Percentiles rank a stretch among this genome's conserved stretches.
These are phyloP conservation scores for Fusarium nygamai DNA, from an alignment of 2,329 filamentous ascomycete species.

Conservation along the genomic window DNA sequence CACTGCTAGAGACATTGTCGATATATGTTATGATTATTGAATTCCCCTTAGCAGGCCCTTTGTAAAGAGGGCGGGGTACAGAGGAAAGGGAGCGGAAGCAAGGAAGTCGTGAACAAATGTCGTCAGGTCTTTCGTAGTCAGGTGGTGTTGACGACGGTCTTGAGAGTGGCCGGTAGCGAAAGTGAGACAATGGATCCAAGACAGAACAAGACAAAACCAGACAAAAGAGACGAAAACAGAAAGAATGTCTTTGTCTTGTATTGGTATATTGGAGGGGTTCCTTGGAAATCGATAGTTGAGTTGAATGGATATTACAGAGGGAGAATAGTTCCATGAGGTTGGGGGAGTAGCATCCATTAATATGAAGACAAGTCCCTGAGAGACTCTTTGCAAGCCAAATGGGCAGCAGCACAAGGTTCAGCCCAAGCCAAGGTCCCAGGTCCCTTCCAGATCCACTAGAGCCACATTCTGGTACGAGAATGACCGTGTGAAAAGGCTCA, in stretches of 20 bases:
- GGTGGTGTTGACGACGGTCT: conserved; percentile 17
- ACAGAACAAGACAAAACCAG: conserved; percentile 29
- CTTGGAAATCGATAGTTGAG: conserved; percentile 32
- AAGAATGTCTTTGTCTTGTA: conserved; percentile 24
- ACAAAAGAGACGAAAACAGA: conserved; percentile 39
- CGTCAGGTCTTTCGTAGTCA: conserved; percentile 27
- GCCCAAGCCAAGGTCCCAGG: conserved; percentile 27
- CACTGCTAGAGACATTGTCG: conserved; percentile 40
- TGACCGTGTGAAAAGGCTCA: conserved; percentile 3
- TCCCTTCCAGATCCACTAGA: conserved; percentile 31
- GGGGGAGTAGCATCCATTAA: conserved; percentile 39
- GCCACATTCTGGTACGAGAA: conserved; percentile 40
- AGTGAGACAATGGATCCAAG: conserved; percentile 33
- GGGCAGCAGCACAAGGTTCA: conserved; percentile 28
- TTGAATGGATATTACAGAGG: conserved; percentile 20
- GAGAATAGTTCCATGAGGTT: conserved; percentile 23
- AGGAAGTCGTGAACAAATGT: conserved; percentile 29
- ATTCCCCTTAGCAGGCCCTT: conserved; percentile 32
- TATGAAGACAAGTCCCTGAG: conserved; percentile 32
- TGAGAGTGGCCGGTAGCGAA: conserved; percentile 32
- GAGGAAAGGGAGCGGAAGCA: conserved; percentile 19
- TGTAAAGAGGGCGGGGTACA: conserved; percentile 19
- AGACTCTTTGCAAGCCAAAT: conserved; percentile 16
- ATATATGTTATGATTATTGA: conserved; percentile 30
- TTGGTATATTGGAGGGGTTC: neutral